Percentiles rank a stretch among this genome's conserved stretches.
phyloP scores from a whole-genome alignment of 2,329 filamentous ascomycete species.

The Fusarium annulatum region DNA sequence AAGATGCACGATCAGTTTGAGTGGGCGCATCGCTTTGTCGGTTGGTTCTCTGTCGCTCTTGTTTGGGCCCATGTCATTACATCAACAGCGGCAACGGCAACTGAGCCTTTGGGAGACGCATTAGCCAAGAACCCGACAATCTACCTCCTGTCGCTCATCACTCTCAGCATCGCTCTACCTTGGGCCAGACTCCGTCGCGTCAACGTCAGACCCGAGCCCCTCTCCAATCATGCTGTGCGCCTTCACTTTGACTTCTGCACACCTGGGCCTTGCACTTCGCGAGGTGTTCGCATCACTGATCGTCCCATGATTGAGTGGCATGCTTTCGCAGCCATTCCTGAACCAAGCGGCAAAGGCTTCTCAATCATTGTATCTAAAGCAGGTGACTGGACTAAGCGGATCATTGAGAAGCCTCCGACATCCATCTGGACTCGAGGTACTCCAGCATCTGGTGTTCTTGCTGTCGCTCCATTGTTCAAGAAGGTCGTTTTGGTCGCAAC shows the following conservation, averaged over 20 bases:
- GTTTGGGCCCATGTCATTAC: constrained; percentile 70
- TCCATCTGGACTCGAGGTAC: constrained; percentile 72
- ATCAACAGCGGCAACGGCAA: constrained; percentile 57
- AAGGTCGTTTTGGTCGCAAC: constrained; percentile 36
- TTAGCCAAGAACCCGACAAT: constrained; percentile 20
- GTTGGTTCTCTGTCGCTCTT: constrained; percentile 70
- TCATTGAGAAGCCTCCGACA: constrained; percentile 67
- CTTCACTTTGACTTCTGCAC: constrained; percentile 72
- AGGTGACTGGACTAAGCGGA: constrained; percentile 74
- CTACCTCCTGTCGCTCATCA: constrained; percentile 14
- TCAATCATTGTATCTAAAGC: constrained; percentile 74
- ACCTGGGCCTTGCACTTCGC: constrained; percentile 47
- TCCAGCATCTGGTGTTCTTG: constrained; percentile 62
- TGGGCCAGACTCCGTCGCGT: constrained; percentile 76
- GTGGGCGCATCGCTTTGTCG: constrained; percentile 72
- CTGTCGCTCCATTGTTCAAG: constrained; percentile 32
- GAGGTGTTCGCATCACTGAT: constrained; percentile 64
- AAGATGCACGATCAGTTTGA: constrained; percentile 72
- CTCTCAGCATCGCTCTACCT: constrained; percentile 26
- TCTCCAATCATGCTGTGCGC: constrained; percentile 76
- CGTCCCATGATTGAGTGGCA: constrained; percentile 74
- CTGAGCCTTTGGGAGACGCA: constrained; percentile 6
- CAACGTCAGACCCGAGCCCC: constrained; percentile 67
- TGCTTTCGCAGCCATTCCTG: constrained; percentile 75
- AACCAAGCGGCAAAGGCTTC: constrained; percentile 62